These are phyloP conservation scores for Petunia hybrid DNA, from an alignment of 305 asterid genomes.

Conservation along the genomic window DNA sequence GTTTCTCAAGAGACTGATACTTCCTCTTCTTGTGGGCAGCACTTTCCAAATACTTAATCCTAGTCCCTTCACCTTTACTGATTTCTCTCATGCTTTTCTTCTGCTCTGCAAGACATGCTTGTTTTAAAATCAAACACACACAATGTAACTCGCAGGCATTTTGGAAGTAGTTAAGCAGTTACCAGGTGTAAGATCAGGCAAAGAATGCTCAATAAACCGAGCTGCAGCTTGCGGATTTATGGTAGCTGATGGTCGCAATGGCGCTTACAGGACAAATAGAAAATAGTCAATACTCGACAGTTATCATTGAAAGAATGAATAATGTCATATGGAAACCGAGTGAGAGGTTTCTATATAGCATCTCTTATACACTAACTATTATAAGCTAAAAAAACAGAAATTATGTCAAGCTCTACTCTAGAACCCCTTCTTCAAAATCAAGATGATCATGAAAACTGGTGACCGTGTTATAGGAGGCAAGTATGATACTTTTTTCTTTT, in stretches of 20 bases:
- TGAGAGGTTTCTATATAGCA: not conserved
- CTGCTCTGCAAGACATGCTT: slow-evolving; percentile 73
- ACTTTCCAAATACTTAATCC: slow-evolving; percentile 57
- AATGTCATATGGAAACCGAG: slow-evolving; percentile 5
- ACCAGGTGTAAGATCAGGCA: slow-evolving; percentile 92
- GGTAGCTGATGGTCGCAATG: slow-evolving; percentile 78
- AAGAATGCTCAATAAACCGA: slow-evolving; percentile 90
- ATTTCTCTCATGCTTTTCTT: slow-evolving; percentile 83
- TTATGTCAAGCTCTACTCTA: not conserved
- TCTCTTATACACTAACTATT: not conserved
- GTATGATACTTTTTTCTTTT: slow-evolving; percentile 18
- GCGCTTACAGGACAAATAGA: slow-evolving; percentile 63
- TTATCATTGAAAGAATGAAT: slow-evolving; percentile 13
- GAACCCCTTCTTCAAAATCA: slow-evolving; percentile 18
- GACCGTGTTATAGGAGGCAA: slow-evolving; percentile 5
- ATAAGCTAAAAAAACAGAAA: slow-evolving; percentile 24
- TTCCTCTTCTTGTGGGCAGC: slow-evolving; percentile 78
- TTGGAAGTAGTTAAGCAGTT: slow-evolving; percentile 35
- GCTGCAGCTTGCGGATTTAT: slow-evolving; percentile 82
- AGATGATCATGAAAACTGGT: not conserved
- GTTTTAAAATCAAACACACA: slow-evolving; percentile 7
- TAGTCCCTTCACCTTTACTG: slow-evolving; percentile 62
- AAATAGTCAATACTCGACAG: slow-evolving; percentile 32
- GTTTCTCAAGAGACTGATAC: slow-evolving; percentile 63
- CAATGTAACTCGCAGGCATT: not conserved